A percentile compares a stretch with the other conserved stretches of the same genome.
Evolutionary conservation across 495 filamentous ascomycete species (phyloP).

Genomic region (Tuber microsphaerosporum): DNA sequence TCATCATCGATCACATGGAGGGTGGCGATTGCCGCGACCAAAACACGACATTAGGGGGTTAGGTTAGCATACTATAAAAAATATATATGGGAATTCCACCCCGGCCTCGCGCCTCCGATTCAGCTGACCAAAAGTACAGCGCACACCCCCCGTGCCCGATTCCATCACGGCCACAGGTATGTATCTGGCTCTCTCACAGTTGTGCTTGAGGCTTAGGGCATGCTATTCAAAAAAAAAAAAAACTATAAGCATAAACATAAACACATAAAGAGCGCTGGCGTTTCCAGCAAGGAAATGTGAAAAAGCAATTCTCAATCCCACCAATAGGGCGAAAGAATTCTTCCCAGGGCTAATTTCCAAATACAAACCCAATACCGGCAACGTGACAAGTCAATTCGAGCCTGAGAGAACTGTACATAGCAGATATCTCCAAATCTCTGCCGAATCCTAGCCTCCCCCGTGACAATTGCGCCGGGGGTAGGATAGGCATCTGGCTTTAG

Average conservation of each 20-base stretch:
- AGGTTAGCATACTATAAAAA: not conserved
- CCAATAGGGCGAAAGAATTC: not conserved
- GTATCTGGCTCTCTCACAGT: not conserved
- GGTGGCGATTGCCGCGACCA: not conserved
- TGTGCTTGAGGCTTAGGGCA: not conserved
- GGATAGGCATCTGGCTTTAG: not conserved
- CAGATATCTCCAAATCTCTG: not conserved
- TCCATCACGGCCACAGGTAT: not conserved
- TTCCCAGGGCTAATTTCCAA: not conserved
- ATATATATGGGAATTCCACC: not conserved
- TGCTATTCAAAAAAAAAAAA: not conserved
- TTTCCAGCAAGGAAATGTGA: not conserved
- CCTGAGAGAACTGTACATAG: not conserved
- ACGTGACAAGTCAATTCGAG: not conserved
- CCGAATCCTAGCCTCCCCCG: not conserved
- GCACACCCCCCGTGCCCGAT: not conserved
- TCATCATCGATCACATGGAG: not conserved
- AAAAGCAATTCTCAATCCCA: not conserved
- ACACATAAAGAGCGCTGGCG: not conserved
- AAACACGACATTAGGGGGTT: not conserved
- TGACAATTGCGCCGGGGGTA: not conserved
- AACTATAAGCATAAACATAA: not conserved
- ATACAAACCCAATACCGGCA: not conserved
- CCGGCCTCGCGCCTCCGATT: not conserved
- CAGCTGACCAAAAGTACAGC: slow-evolving; percentile 1